Conservation (phyloP, 1,284 basidiomycete genomes). For the Heterobasidion occidentale region DNA sequence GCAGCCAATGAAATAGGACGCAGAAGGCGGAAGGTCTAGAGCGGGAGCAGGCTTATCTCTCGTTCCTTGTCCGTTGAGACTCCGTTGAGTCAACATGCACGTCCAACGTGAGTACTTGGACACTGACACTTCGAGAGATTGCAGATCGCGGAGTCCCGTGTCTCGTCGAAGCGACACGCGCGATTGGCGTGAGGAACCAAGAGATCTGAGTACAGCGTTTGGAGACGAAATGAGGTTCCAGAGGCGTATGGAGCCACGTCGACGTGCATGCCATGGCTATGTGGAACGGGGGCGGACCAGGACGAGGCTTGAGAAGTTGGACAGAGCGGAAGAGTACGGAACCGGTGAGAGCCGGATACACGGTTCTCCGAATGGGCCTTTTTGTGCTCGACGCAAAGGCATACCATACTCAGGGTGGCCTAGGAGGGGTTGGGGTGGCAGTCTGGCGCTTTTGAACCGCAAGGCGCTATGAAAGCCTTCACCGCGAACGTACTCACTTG, state of each 20-base stretch:
- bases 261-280: no score
- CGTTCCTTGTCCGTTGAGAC: no score
- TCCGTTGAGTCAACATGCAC: not conserved
- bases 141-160: not conserved
- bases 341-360: no score
- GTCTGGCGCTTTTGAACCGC: no score
- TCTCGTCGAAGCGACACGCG: not conserved
- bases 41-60: not conserved
- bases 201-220: not conserved
- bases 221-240: not conserved
- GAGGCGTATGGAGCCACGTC: not conserved
- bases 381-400: no score
- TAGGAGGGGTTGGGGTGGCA: no score
- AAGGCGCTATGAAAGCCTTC: not conserved
- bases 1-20: not conserved
- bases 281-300: no score
- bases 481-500: conserved; percentile 2
- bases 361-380: no score
- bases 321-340: no score
- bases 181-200: not conserved
- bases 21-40: not conserved
- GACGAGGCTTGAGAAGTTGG: no score
- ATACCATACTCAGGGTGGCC: no score
- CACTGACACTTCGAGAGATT: not conserved
- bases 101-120: not conserved